A percentile compares a stretch with the other conserved stretches of the same genome.
These are phyloP conservation scores for Chernovozyma aurita DNA, from an alignment of 1,139 yeast species.

Conservation along the genomic window DNA sequence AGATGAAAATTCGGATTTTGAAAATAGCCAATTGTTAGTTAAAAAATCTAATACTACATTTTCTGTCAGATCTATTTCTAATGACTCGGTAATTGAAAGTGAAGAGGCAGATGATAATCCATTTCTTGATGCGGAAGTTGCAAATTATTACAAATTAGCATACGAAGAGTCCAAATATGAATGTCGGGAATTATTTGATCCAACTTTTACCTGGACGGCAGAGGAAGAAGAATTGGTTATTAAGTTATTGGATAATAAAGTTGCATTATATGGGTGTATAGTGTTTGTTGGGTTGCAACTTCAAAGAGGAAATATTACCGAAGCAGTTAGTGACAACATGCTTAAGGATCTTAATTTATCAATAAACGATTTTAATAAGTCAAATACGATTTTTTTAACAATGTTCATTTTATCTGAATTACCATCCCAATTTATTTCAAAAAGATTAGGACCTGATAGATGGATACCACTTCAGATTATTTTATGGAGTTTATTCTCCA, in stretches of 20 bases:
- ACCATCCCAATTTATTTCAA: conserved; percentile 52
- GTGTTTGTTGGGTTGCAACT: conserved; percentile 50
- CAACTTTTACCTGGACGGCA: conserved; percentile 39
- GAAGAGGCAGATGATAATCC: conserved; percentile 13
- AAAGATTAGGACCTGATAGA: conserved; percentile 48
- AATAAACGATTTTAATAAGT: conserved; percentile 46
- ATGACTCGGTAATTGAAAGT: conserved; percentile 1
- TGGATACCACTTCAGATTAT: conserved; percentile 52
- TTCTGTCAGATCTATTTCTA: conserved; percentile 1
- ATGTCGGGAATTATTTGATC: conserved; percentile 40
- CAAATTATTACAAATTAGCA: conserved; percentile 32
- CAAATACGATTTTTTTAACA: conserved; percentile 41
- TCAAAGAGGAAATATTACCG: conserved; percentile 47
- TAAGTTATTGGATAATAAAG: conserved; percentile 41
- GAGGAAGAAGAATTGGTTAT: conserved; percentile 39
- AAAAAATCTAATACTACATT: conserved; percentile 3
- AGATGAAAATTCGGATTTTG: conserved; percentile 5
- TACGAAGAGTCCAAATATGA: conserved; percentile 44
- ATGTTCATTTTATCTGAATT: conserved; percentile 49
- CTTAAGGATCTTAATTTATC: conserved; percentile 39
- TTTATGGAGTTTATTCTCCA: conserved; percentile 49
- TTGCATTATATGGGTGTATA: conserved; percentile 44
- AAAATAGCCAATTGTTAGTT: conserved; percentile 4
- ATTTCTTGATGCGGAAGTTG: conserved; percentile 36
- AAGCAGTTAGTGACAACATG: conserved; percentile 48